Conservation (phyloP, 768 basidiomycete species). For the Phlegmacium glaucopus region DNA sequence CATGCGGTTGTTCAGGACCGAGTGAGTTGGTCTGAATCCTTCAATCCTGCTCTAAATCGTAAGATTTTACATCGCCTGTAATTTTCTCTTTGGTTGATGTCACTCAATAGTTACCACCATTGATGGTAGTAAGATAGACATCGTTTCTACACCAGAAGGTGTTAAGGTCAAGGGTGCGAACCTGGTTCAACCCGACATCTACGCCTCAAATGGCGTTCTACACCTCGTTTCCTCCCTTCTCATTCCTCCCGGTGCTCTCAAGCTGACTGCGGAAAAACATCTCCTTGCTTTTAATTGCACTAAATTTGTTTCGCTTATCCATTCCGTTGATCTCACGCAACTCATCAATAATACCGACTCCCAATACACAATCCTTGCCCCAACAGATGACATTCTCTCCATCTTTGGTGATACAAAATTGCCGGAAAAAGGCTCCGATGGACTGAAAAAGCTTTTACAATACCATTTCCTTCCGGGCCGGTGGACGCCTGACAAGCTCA, state of each 20-base stretch:
- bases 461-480: slow-evolving; percentile 92
- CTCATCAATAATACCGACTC: slow-evolving; percentile 68
- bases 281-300: slow-evolving; percentile 91
- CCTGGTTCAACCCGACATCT: slow-evolving; percentile 77
- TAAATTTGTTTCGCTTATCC: slow-evolving; percentile 83
- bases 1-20: slow-evolving; percentile 58
- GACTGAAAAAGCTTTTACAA: slow-evolving; percentile 68
- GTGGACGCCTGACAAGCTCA: slow-evolving; percentile 67
- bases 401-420: slow-evolving; percentile 50
- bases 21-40: slow-evolving; percentile 69
- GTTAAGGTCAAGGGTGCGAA: slow-evolving; percentile 55
- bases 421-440: slow-evolving; percentile 62
- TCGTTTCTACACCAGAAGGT: slow-evolving; percentile 51
- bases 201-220: slow-evolving; percentile 92
- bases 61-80: slow-evolving; percentile 22
- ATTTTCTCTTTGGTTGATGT: slow-evolving; percentile 4
- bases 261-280: slow-evolving; percentile 91
- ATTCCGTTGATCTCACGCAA: slow-evolving; percentile 70
- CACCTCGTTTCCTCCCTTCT: slow-evolving; percentile 87
- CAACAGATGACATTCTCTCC: slow-evolving; percentile 79
- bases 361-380: slow-evolving; percentile 88
- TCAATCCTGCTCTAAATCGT: slow-evolving; percentile 51
- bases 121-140: slow-evolving; percentile 62
- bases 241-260: slow-evolving; percentile 68
- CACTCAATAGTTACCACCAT: slow-evolving; percentile 60